Percentiles rank a stretch among this genome's conserved stretches.
phyloP scores from a whole-genome alignment of 139 green algal genomes.

The Picochlorum sp. region DNA sequence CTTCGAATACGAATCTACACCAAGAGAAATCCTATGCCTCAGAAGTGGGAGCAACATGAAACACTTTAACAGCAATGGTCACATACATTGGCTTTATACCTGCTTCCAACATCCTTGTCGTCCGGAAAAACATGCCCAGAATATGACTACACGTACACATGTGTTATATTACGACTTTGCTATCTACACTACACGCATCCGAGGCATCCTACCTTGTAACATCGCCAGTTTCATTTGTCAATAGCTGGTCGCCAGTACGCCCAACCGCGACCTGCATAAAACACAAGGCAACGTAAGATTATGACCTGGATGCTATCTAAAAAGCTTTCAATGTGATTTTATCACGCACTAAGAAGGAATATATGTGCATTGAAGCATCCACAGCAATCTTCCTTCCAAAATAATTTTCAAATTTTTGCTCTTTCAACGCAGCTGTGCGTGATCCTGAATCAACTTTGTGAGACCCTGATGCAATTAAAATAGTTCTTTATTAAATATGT shows the following conservation, averaged over 20 bases:
- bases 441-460: constrained; percentile 86
- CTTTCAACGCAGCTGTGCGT: constrained; percentile 66
- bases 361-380: constrained; percentile 98
- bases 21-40: neutral
- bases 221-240: constrained; percentile 90
- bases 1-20: constrained; percentile 92
- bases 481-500: neutral
- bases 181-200: neutral
- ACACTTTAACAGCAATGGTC: constrained; percentile 1
- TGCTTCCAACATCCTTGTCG: constrained; percentile 86
- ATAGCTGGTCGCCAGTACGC: constrained; percentile 62
- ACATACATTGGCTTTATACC: constrained; percentile 88
- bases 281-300: neutral
- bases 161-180: neutral
- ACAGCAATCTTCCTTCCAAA: constrained; percentile 95
- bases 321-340: neutral
- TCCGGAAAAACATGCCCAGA: constrained; percentile 95
- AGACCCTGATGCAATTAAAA: constrained; percentile 59
- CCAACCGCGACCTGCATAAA: constrained; percentile 68
- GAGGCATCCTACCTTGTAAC: constrained; percentile 63
- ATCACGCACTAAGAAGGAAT: constrained; percentile 84
- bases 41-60: neutral
- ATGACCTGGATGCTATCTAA: neutral
- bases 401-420: constrained; percentile 92
- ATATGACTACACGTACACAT: constrained; percentile 48